These are phyloP conservation scores for Bodo saltans DNA, from an alignment of 78 protist species.

Conservation along the genomic window DNA sequence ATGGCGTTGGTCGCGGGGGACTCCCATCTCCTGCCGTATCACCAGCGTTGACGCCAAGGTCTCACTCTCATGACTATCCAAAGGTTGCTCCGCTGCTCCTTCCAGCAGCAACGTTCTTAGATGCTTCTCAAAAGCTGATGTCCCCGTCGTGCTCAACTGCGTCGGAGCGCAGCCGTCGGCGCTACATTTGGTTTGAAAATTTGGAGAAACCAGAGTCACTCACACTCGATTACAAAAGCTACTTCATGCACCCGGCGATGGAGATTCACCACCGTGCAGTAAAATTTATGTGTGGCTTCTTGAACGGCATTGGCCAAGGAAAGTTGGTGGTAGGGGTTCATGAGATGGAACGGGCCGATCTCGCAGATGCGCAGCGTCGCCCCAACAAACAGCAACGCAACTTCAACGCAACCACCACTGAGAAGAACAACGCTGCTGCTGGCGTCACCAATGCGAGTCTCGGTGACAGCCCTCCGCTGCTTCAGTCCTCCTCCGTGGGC, in stretches of 20 bases:
- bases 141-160: background rate
- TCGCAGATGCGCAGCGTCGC: background rate
- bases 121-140: background rate
- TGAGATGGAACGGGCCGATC: background rate
- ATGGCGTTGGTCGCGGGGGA: background rate
- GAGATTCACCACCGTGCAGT: background rate
- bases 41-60: no score
- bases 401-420: background rate
- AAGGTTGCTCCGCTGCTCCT: no score
- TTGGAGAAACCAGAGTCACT: background rate
- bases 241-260: background rate
- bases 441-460: no score
- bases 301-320: constrained; percentile 16
- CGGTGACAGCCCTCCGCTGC: no score
- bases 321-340: background rate
- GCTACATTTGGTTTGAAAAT: background rate
- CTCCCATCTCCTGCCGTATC: no score
- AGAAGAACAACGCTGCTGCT: no score
- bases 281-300: background rate
- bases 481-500: no score
- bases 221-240: background rate
- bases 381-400: no score
- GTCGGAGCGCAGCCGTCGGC: background rate
- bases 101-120: background rate
- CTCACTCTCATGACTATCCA: no score